phyloP scores from a whole-genome alignment of 177 flowering plant genomes.

The Vitis hybrid region DNA sequence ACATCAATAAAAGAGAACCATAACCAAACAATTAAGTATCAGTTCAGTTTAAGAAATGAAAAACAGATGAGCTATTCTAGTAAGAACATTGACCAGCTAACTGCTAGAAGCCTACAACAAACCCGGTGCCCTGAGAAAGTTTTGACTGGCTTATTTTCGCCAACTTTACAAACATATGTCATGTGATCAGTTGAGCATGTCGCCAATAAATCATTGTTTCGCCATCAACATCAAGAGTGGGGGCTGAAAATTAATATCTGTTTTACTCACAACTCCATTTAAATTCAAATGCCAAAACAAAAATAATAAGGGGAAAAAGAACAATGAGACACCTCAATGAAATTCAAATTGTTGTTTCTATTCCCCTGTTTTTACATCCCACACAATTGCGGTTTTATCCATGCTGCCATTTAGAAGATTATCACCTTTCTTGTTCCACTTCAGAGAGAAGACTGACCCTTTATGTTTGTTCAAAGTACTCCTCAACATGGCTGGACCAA shows the following conservation, averaged over 20 bases:
- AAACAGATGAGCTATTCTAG: background rate
- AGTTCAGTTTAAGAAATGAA: background rate
- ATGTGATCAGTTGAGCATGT: conserved; percentile 90
- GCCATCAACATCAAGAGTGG: conserved; percentile 99
- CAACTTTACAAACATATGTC: conserved; percentile 97
- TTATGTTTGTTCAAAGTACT: conserved; percentile 82
- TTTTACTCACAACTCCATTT: too few relatives aligned
- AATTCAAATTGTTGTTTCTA: conserved; percentile 93
- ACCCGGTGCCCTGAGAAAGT: conserved; percentile 93
- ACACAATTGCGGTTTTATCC: conserved; percentile 95
- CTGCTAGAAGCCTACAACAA: conserved; percentile 11
- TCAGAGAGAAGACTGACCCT: conserved; percentile 90
- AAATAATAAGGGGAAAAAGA: too few relatives aligned
- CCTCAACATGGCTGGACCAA: conserved; percentile 62
- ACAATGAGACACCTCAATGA: conserved; percentile 62
- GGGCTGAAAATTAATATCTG: conserved; percentile 45
- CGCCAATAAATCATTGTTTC: conserved; percentile 84
- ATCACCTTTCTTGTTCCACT: conserved; percentile 99
- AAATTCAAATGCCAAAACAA: too few relatives aligned
- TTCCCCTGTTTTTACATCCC: conserved; percentile 89
- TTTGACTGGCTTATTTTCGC: conserved; percentile 73
- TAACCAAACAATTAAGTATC: too few relatives aligned
- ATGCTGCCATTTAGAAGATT: conserved; percentile 94
- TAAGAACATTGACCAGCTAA: too few relatives aligned
- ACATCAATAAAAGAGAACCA: too few relatives aligned